phyloP scores from a whole-genome alignment of 1,284 basidiomycete species.

The Leccinum pseudoinsigne region DNA sequence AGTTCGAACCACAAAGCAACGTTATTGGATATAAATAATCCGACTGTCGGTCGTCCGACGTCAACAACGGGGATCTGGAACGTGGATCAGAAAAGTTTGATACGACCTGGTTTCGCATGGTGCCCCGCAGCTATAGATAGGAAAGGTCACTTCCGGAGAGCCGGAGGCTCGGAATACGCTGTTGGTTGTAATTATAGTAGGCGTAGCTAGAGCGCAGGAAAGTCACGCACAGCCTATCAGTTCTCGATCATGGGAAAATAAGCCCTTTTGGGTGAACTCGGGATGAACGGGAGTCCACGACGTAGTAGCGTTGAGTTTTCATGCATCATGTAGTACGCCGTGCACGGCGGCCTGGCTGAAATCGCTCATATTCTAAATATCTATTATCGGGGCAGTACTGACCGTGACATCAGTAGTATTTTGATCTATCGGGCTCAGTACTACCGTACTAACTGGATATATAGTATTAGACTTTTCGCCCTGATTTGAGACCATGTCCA shows the following conservation, averaged over 20 bases:
- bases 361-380: not conserved
- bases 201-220: not conserved
- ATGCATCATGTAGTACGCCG: not conserved
- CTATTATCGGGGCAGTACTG: not conserved
- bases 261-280: constrained; percentile 13
- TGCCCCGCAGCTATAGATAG: not conserved
- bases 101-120: not conserved
- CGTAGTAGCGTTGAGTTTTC: not conserved
- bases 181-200: not conserved
- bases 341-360: not conserved
- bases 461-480: not conserved
- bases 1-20: not conserved
- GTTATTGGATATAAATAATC: not conserved
- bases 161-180: not conserved
- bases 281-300: not conserved
- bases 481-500: not conserved
- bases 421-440: not conserved
- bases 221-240: too few relatives aligned
- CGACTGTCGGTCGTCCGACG: not conserved
- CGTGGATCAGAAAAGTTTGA: not conserved
- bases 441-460: not conserved
- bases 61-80: not conserved
- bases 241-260: constrained; percentile 4
- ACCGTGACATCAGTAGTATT: not conserved
- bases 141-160: not conserved